Evolutionary conservation across 257 asterid genomes (phyloP).

Genomic region (Datura wrightii): DNA sequence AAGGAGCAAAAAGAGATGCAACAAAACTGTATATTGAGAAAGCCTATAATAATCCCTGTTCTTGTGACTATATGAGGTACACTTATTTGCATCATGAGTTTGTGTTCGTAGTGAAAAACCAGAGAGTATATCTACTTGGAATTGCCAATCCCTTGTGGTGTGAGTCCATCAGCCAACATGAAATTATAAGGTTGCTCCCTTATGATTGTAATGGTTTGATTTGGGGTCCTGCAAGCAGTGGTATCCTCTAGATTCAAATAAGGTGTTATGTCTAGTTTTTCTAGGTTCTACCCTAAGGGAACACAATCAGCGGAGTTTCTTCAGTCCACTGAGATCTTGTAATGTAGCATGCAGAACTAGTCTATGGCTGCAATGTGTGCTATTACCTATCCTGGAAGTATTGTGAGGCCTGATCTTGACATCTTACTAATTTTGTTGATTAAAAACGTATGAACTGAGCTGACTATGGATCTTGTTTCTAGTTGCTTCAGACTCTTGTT

Average conservation of each 20-base stretch:
- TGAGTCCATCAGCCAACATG: not conserved
- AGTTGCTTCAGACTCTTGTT: conserved; percentile 27
- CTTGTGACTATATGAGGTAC: conserved; percentile 9
- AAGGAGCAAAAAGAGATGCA: not conserved
- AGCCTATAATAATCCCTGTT: not conserved
- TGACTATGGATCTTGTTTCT: conserved; percentile 20
- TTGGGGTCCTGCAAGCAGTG: conserved; percentile 17
- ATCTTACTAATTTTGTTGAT: conserved; percentile 25
- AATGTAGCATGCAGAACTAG: not conserved
- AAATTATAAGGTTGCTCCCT: not conserved
- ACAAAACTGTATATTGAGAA: not conserved
- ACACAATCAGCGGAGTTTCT: conserved; percentile 17
- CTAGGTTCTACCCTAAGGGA: not conserved
- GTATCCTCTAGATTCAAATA: conserved; percentile 14
- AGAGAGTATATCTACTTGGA: not conserved
- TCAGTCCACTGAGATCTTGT: not conserved
- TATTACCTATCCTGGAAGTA: conserved; percentile 28
- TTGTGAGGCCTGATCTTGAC: conserved; percentile 6
- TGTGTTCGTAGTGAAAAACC: not conserved
- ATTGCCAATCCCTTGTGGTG: not conserved
- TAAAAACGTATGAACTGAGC: not conserved
- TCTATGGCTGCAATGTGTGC: conserved; percentile 16
- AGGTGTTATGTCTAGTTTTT: not conserved
- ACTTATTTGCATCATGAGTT: conserved; percentile 4
- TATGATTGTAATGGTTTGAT: conserved; percentile 9